Conservation (phyloP, 1,284 basidiomycete species). For the Lentinula novae-zelandiae region DNA sequence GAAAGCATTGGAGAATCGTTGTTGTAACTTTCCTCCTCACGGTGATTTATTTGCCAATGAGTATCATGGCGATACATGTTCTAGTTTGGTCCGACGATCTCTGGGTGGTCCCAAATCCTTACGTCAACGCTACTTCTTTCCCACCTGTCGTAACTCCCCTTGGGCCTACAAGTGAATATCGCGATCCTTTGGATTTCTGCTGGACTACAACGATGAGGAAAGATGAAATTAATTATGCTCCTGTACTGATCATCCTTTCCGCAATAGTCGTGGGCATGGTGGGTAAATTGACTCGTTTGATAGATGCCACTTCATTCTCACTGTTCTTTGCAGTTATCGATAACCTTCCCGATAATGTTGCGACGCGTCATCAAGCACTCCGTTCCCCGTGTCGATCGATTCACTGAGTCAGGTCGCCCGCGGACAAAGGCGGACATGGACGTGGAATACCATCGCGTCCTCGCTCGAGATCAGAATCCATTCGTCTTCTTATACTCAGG, state of each 20-base stretch:
- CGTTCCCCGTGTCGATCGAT: slow-evolving; percentile 64
- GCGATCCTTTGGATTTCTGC: slow-evolving; percentile 72
- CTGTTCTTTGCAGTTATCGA: slow-evolving; percentile 44
- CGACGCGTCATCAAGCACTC: slow-evolving; percentile 52
- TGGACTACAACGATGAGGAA: slow-evolving; percentile 73
- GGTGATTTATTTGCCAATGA: slow-evolving; percentile 65
- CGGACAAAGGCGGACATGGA: slow-evolving; percentile 61
- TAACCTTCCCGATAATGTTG: slow-evolving; percentile 73
- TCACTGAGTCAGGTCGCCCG: slow-evolving; percentile 65
- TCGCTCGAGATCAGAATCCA: slow-evolving; percentile 64
- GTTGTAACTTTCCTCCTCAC: slow-evolving; percentile 61
- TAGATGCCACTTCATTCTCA: background rate
- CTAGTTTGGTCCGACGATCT: slow-evolving; percentile 72
- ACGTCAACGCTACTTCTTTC: slow-evolving; percentile 51
- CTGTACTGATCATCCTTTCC: slow-evolving; percentile 57
- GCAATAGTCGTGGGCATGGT: slow-evolving; percentile 47
- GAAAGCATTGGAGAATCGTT: slow-evolving; percentile 48
- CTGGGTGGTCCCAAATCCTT: slow-evolving; percentile 70
- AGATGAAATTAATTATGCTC: slow-evolving; percentile 72
- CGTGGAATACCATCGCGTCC: slow-evolving; percentile 67
- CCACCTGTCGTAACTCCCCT: slow-evolving; percentile 46
- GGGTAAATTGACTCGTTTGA: slow-evolving; percentile 20
- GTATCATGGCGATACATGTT: slow-evolving; percentile 68
- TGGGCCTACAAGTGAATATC: slow-evolving; percentile 53
- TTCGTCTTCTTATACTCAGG: slow-evolving; percentile 72